phyloP scores from a whole-genome alignment of 495 filamentous ascomycete genomes.

The Aspergillus asperescens region DNA sequence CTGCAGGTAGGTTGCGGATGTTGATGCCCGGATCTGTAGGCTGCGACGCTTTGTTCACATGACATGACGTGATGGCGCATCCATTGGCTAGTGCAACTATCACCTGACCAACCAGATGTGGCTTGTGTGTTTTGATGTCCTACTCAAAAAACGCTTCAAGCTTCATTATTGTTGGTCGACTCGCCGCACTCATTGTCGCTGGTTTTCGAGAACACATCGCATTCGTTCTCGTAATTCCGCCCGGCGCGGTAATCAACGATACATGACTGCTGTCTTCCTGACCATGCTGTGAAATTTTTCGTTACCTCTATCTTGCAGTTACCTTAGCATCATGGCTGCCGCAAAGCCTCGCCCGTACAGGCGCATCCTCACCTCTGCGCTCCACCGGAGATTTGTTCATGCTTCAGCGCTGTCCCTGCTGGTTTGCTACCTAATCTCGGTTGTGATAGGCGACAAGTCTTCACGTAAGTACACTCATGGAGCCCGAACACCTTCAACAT shows the following conservation, averaged over 20 bases:
- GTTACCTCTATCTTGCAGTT: slow-evolving; percentile 20
- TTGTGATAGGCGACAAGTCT: slow-evolving; percentile 64
- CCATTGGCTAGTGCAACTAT: slow-evolving; percentile 14
- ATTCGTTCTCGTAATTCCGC: neutral
- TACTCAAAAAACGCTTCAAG: slow-evolving; percentile 24
- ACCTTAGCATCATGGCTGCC: slow-evolving; percentile 42
- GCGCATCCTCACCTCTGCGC: slow-evolving; percentile 81
- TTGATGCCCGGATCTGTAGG: slow-evolving; percentile 28
- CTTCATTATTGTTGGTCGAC: slow-evolving; percentile 1
- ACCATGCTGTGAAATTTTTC: slow-evolving; percentile 34
- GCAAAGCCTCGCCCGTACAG: slow-evolving; percentile 60
- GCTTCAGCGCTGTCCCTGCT: slow-evolving; percentile 60
- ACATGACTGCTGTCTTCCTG: slow-evolving; percentile 17
- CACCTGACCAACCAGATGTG: slow-evolving; percentile 29
- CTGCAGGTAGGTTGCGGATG: slow-evolving; percentile 15
- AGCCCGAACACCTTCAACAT: neutral
- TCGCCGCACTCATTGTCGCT: slow-evolving; percentile 16
- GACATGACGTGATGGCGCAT: slow-evolving; percentile 19
- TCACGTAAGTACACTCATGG: slow-evolving; percentile 49
- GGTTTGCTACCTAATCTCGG: slow-evolving; percentile 68
- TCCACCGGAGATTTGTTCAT: slow-evolving; percentile 80
- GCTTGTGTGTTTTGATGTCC: slow-evolving; percentile 42
- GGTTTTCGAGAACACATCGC: neutral
- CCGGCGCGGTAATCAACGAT: slow-evolving; percentile 3
- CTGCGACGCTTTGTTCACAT: slow-evolving; percentile 37